Evolutionary conservation across 768 basidiomycete genomes (phyloP).

Genomic region (Russula sp.): DNA sequence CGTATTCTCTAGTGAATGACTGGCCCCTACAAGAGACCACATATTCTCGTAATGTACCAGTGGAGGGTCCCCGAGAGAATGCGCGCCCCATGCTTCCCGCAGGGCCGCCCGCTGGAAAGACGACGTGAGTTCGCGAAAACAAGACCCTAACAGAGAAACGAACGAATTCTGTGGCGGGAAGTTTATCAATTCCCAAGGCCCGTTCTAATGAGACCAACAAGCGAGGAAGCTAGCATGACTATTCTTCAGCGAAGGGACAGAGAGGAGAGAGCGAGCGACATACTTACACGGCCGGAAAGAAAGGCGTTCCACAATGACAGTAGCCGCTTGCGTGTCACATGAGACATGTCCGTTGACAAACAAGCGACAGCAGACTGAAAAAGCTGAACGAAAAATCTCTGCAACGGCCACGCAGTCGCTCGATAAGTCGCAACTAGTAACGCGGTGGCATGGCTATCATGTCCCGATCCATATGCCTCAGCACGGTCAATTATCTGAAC

Average conservation of each 20-base stretch:
- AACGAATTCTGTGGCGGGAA: constrained; percentile 54
- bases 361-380: constrained; percentile 56
- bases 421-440: constrained; percentile 49
- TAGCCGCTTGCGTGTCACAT: constrained; percentile 27
- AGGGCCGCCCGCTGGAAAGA: constrained; percentile 15
- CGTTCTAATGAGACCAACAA: constrained; percentile 51
- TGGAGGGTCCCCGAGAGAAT: constrained; percentile 11
- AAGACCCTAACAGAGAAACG: constrained; percentile 19
- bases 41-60: constrained; percentile 17
- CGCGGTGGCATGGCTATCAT: constrained; percentile 38
- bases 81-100: constrained; percentile 17
- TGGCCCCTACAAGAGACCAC: constrained; percentile 13
- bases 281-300: constrained; percentile 59
- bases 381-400: constrained; percentile 61
- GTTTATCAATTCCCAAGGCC: constrained; percentile 43
- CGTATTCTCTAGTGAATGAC: constrained; percentile 7
- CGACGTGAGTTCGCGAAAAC: neutral
- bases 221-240: constrained; percentile 45
- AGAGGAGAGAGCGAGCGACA: constrained; percentile 1
- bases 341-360: constrained; percentile 44
- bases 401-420: constrained; percentile 57
- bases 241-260: constrained; percentile 4
- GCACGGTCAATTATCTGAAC: constrained; percentile 16
- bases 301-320: constrained; percentile 61
- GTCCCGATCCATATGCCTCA: constrained; percentile 16